Evolutionary conservation across 257 asterid species (phyloP), one percentile per base, ranked within the genome.

Genomic region (Anisodus acutangulus): DNA sequence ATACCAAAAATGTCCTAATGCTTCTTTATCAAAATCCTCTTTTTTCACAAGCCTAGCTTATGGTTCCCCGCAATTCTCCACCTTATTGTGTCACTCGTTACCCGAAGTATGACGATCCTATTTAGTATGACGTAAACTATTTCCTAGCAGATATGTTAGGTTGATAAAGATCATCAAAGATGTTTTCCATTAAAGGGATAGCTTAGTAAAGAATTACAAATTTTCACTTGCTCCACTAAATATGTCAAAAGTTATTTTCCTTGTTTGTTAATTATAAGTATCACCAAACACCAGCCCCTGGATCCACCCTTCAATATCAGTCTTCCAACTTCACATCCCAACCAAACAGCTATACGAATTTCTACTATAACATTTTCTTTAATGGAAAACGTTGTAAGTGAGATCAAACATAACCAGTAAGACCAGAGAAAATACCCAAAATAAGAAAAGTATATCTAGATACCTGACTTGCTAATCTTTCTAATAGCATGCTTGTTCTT

Each of bases 381-480:
- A 82, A 35, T 2, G 8, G 68, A 3, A 16, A 69, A 51, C 80
- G 31, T 3, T 15, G 0, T 82, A 22, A 43, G 39, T 13, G 35
- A 66, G 76, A 31, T 68, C 57, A 66, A 22, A 45, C 35, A 17
- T 31, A 15, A 13, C 1, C 45, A 76, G 16, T n/a, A 53, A 41
- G 19, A 67, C 58, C 11, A 53, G 68, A 62, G 22, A 31, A 71
- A 10, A 22, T 6, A 72, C 71, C 19, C 78, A 53, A 26, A 71
- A 11, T 1, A 66, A 78, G 59, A 72, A 22, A 22, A 22, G 2
- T 22, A 74, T 11, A n/a, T 51, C 35, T 31, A 84, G 70, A 39
- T 81, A 90, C 99, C 97, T 86, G 97, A 88, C 87, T 88, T 88
- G 79, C 92, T 87, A 74, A 95, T 92, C 91, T 92, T 95, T 87